phyloP scores from a whole-genome alignment of 2,329 filamentous ascomycete genomes.

The Fusarium napiforme region DNA sequence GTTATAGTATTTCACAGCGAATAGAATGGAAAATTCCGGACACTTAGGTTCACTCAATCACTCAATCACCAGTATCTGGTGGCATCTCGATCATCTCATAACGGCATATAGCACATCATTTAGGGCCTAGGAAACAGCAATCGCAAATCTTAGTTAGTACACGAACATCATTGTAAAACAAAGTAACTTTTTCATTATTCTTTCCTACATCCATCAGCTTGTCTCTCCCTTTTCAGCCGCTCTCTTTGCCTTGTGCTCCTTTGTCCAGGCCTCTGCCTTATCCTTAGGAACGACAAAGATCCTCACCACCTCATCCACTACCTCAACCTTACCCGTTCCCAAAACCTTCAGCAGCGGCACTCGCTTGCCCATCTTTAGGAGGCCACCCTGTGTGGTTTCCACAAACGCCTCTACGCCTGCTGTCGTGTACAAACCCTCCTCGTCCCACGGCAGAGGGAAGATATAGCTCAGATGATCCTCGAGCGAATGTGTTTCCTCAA shows the following conservation, averaged over 20 bases:
- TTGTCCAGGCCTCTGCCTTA: constrained; percentile 79
- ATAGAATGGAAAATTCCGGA: constrained; percentile 33
- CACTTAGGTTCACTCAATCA: constrained; percentile 7
- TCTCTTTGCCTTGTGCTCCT: constrained; percentile 84
- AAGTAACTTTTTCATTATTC: constrained; percentile 8
- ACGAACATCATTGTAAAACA: neutral
- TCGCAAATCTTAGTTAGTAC: constrained; percentile 18
- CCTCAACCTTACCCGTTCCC: constrained; percentile 79
- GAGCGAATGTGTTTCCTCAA: constrained; percentile 80
- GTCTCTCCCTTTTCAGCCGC: constrained; percentile 56
- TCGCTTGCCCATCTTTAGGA: constrained; percentile 92
- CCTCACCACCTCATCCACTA: constrained; percentile 85
- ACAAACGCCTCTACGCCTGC: constrained; percentile 85
- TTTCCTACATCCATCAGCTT: constrained; percentile 1
- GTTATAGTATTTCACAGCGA: constrained; percentile 31
- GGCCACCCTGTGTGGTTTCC: constrained; percentile 80
- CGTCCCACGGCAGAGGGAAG: constrained; percentile 89
- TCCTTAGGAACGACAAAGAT: constrained; percentile 83
- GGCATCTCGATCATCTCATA: neutral
- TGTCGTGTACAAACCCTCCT: constrained; percentile 70
- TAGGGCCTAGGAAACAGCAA: constrained; percentile 3
- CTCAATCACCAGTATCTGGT: neutral
- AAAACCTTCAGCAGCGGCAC: constrained; percentile 80
- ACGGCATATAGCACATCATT: constrained; percentile 10
- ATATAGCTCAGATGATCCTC: constrained; percentile 85